Percentiles rank a stretch among this genome's conserved stretches.
Conservation (phyloP, 1,284 basidiomycete genomes). For the Melampsora americana region DNA sequence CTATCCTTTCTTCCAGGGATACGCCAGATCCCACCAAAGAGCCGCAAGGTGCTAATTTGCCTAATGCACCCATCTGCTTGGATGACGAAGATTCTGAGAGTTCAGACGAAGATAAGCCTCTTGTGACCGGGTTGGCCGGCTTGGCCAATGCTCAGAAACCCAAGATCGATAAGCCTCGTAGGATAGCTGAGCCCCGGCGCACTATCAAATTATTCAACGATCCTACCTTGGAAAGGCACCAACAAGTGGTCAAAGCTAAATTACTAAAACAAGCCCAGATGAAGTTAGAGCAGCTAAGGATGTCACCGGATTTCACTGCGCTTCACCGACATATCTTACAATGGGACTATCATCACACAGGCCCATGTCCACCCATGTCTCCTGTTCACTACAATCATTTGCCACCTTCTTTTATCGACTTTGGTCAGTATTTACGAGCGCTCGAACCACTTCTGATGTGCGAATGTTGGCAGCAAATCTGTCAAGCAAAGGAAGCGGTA, state of each 20-base stretch:
- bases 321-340: slow-evolving; percentile 77
- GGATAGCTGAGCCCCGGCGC: slow-evolving; percentile 35
- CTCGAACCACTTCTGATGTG: slow-evolving; percentile 85
- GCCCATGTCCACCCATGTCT: slow-evolving; percentile 60
- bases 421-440: slow-evolving; percentile 68
- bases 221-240: slow-evolving; percentile 30
- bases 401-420: slow-evolving; percentile 66
- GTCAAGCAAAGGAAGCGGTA: slow-evolving; percentile 68
- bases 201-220: slow-evolving; percentile 42
- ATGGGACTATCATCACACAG: slow-evolving; percentile 76
- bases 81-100: slow-evolving; percentile 24
- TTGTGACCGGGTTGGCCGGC: slow-evolving; percentile 25
- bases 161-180: slow-evolving; percentile 35
- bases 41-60: not conserved
- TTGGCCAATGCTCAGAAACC: slow-evolving; percentile 36
- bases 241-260: slow-evolving; percentile 55
- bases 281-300: slow-evolving; percentile 62
- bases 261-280: slow-evolving; percentile 65
- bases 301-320: slow-evolving; percentile 75
- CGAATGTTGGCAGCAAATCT: slow-evolving; percentile 88
- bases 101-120: slow-evolving; percentile 35
- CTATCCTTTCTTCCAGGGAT: not conserved
- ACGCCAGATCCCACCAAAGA: not conserved
- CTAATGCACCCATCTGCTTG: not conserved
- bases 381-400: slow-evolving; percentile 60